Evolutionary conservation across 2,329 filamentous ascomycete genomes (phyloP).

Genomic region (Lasiodiplodia citricola): DNA sequence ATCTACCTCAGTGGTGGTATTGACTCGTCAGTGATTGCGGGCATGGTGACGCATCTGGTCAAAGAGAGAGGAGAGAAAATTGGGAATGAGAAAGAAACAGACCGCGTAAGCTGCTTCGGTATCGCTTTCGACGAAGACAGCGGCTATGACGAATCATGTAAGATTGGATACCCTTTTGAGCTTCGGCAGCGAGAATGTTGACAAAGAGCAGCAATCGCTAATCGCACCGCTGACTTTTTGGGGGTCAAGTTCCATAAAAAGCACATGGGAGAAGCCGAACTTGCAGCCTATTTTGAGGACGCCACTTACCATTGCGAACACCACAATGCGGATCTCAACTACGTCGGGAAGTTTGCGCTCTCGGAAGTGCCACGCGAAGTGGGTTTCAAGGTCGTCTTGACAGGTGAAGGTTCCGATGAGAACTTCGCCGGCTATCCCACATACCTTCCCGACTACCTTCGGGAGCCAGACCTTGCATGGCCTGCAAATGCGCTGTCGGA

Average conservation of each 20-base stretch:
- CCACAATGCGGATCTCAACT: constrained; percentile 58
- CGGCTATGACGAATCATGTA: constrained; percentile 56
- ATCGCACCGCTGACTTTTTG: constrained; percentile 55
- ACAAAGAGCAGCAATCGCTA: constrained; percentile 44
- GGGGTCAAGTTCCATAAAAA: constrained; percentile 53
- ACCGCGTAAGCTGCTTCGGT: constrained; percentile 55
- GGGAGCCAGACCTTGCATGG: constrained; percentile 51
- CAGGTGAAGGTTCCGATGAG: constrained; percentile 60
- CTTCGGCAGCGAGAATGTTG: neutral
- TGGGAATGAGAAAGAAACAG: constrained; percentile 49
- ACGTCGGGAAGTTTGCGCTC: constrained; percentile 58
- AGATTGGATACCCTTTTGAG: neutral
- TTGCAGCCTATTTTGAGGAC: constrained; percentile 52
- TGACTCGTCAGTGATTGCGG: constrained; percentile 62
- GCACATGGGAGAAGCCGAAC: constrained; percentile 50
- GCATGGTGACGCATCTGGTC: constrained; percentile 61
- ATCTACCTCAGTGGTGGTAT: constrained; percentile 64
- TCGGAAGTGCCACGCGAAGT: constrained; percentile 51
- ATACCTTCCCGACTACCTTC: constrained; percentile 55
- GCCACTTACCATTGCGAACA: constrained; percentile 54
- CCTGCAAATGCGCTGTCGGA: constrained; percentile 28
- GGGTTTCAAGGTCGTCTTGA: constrained; percentile 61
- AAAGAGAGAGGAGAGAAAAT: constrained; percentile 53
- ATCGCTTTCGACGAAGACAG: constrained; percentile 58
- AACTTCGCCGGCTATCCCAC: constrained; percentile 59